phyloP scores from a whole-genome alignment of 331 rosid genomes.

The Prunus yedoensis region DNA sequence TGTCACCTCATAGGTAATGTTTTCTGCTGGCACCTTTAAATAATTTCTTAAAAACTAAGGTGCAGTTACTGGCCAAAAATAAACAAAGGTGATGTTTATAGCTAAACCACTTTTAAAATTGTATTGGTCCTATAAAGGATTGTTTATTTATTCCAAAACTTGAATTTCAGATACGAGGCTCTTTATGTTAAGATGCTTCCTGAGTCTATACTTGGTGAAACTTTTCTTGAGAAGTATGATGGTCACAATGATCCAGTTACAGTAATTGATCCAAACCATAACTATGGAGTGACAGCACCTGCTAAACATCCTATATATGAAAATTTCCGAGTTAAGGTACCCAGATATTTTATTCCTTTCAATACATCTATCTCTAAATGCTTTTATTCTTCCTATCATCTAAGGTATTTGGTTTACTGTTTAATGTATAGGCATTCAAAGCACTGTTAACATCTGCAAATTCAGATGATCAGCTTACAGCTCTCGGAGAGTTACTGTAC shows the following conservation, averaged over 20 bases:
- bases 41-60: neutral
- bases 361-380: too few species aligned
- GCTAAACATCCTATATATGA: constrained; percentile 85
- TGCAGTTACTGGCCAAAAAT: neutral
- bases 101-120: too few species aligned
- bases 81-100: neutral
- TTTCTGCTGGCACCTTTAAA: neutral
- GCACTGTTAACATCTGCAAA: constrained; percentile 71
- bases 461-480: constrained; percentile 72
- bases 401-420: neutral
- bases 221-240: constrained; percentile 51
- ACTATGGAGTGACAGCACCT: constrained; percentile 63
- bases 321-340: constrained; percentile 91
- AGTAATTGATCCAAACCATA: constrained; percentile 62
- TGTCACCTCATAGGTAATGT: constrained; percentile 84
- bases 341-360: neutral
- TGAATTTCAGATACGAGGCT: constrained; percentile 59
- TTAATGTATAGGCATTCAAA: constrained; percentile 65
- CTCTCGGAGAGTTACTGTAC: constrained; percentile 89
- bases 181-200: constrained; percentile 70
- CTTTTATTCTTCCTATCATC: neutral
- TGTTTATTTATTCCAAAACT: constrained; percentile 1
- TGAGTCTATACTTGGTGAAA: constrained; percentile 51
- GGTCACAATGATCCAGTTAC: constrained; percentile 85
- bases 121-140: neutral